Base-by-base conservation (phyloP, 805 yeast genomes). In the Schwanniomyces pseudopolymorphus region DNA sequence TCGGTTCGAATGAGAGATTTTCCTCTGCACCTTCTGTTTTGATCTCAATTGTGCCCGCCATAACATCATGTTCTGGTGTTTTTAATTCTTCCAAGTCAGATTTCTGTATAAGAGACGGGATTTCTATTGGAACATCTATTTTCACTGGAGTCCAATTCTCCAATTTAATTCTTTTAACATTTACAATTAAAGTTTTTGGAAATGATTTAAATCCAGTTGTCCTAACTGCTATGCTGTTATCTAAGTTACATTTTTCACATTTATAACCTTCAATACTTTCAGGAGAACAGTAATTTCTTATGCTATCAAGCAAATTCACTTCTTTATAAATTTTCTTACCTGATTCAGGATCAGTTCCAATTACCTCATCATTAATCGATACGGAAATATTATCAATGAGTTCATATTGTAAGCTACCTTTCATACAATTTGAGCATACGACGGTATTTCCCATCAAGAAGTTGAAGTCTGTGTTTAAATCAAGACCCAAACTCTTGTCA, bases 101-200 rank as follows among this genome's bases (percentile, higher is more conserved):
- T 3, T 44, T 41, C 28, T 19, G 28, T 31, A 51, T 47, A 2
- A 27, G 22, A 59, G 46, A 75, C 67, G 60, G 85, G 69, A 59
- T 81, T 52, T 42, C 64, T 11, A 92, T 74, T 2, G 95, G 95
- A 4, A 85, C 87, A 49, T 83, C 85, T 0, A 87, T 75, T 62
- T 94, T 94, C 0, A 80, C 73, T 0, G 98, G 97, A 1, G 83
- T 86, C 98, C 97, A 94, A 58, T 89, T 89, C 38, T 84, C 87
- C 31, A 95, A 67, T 51, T 85, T 83, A 46, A 92, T 89, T 58
- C 98, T 76, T 50, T 89, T 85, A 2, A 89, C 87, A 50, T 84
- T 84, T 0, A 89, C 70, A 3, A 88, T 78, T 24, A 94, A 69
- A 9, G 78, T 75, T n/a, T 81, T 69, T 0, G 99, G 99, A 53